Evolutionary conservation across 2,329 filamentous ascomycete genomes (phyloP).

Genomic region (Scytalidium lignicola): DNA sequence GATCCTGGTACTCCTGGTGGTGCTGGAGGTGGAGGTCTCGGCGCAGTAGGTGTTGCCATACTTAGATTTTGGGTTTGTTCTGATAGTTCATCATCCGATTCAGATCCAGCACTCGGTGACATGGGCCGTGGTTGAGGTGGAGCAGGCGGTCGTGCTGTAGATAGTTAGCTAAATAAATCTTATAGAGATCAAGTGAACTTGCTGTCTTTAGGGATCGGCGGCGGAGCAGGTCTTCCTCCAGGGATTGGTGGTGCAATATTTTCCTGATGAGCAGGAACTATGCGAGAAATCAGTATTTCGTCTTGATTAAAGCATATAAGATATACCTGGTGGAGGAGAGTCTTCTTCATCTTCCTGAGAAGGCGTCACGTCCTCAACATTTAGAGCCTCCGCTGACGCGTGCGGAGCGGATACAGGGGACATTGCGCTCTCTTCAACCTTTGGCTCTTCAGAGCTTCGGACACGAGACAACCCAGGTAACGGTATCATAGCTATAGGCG

Average conservation of each 20-base stretch:
- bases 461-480: conserved; percentile 66
- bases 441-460: conserved; percentile 45
- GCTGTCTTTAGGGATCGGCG: conserved; percentile 57
- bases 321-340: conserved; percentile 30
- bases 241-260: conserved; percentile 26
- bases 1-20: conserved; percentile 32
- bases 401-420: conserved; percentile 42
- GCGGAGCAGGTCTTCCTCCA: conserved; percentile 47
- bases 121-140: conserved; percentile 47
- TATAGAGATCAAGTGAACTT: conserved; percentile 32
- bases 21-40: conserved; percentile 42
- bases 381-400: conserved; percentile 42
- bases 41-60: conserved; percentile 34
- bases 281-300: conserved; percentile 7
- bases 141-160: conserved; percentile 57
- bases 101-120: conserved; percentile 72
- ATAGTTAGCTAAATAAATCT: conserved; percentile 21
- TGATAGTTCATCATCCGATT: conserved; percentile 84
- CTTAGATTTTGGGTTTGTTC: conserved; percentile 40
- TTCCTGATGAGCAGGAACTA: conserved; percentile 27
- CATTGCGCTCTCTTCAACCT: conserved; percentile 35
- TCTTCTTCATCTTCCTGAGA: conserved; percentile 21
- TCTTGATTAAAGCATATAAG: conserved; percentile 11
- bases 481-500: conserved; percentile 57
- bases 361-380: conserved; percentile 46